A percentile compares a stretch with the other conserved stretches of the same genome.
Evolutionary conservation across 1,284 basidiomycete genomes (phyloP).

Genomic region (Microbotryum scabiosae): DNA sequence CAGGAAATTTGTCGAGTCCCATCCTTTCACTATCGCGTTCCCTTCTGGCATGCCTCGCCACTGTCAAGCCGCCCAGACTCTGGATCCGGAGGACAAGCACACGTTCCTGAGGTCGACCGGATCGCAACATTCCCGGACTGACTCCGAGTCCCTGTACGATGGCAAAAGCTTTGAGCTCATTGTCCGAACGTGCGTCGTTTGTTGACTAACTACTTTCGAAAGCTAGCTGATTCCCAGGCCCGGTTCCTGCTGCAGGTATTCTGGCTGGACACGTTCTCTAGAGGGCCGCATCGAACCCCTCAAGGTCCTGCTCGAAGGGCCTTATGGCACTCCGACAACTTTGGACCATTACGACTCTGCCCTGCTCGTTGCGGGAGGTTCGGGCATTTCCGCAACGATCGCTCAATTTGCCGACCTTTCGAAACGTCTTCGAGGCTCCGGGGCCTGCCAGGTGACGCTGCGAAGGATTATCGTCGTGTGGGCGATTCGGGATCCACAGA

Average conservation of each 20-base stretch:
- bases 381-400: constrained; percentile 10
- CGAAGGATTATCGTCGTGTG: constrained; percentile 16
- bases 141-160: too few species aligned
- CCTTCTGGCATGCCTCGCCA: constrained; percentile 6
- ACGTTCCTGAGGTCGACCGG: too few species aligned
- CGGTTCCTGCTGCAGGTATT: neutral
- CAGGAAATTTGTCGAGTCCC: constrained; percentile 9
- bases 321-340: constrained; percentile 2
- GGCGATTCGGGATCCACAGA: constrained; percentile 9
- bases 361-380: constrained; percentile 20
- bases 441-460: neutral
- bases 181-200: too few species aligned
- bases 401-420: constrained; percentile 20
- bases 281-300: neutral
- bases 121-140: too few species aligned
- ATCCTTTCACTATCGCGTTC: constrained; percentile 23
- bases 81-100: too few species aligned
- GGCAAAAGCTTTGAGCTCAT: too few species aligned
- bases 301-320: constrained; percentile 18
- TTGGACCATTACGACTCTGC: constrained; percentile 4
- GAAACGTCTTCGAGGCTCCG: neutral
- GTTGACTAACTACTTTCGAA: too few species aligned
- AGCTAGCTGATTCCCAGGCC: too few species aligned
- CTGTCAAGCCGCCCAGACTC: too few species aligned
- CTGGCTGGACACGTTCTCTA: neutral